A percentile compares a stretch with the other conserved stretches of the same genome.
These are phyloP conservation scores for Conringia planisiliqua DNA, from an alignment of 345 rosid genomes.

Conservation along the genomic window DNA sequence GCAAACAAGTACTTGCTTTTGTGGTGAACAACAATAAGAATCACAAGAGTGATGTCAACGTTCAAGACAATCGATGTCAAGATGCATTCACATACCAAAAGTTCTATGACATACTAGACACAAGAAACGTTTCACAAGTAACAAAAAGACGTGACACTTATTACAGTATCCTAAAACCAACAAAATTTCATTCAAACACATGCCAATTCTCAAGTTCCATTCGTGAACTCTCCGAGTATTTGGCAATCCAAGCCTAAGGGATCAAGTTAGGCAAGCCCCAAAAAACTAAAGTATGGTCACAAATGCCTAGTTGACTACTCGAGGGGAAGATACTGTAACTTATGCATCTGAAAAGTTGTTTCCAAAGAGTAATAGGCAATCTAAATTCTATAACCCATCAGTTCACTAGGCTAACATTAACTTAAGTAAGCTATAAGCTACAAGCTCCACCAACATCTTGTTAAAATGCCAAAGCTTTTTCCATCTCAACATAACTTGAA, in stretches of 20 bases:
- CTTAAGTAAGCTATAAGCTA: background rate
- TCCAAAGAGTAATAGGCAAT: background rate
- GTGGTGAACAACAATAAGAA: conserved; percentile 1
- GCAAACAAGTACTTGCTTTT: background rate
- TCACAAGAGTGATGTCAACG: background rate
- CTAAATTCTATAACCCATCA: background rate
- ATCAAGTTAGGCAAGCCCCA: background rate
- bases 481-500: background rate
- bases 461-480: background rate
- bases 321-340: background rate
- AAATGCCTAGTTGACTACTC: background rate
- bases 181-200: background rate
- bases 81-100: background rate
- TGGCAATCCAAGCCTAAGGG: background rate
- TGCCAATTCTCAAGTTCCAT: background rate
- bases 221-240: background rate
- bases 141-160: background rate
- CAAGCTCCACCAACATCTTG: background rate
- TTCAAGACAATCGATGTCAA: background rate
- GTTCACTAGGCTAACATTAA: conserved; percentile 4
- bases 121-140: background rate
- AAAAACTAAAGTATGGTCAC: background rate
- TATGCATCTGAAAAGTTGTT: background rate
- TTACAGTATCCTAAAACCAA: background rate
- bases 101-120: background rate